Conservation (phyloP, 208 protist genomes). For the Crithidia acanthocephali region DNA sequence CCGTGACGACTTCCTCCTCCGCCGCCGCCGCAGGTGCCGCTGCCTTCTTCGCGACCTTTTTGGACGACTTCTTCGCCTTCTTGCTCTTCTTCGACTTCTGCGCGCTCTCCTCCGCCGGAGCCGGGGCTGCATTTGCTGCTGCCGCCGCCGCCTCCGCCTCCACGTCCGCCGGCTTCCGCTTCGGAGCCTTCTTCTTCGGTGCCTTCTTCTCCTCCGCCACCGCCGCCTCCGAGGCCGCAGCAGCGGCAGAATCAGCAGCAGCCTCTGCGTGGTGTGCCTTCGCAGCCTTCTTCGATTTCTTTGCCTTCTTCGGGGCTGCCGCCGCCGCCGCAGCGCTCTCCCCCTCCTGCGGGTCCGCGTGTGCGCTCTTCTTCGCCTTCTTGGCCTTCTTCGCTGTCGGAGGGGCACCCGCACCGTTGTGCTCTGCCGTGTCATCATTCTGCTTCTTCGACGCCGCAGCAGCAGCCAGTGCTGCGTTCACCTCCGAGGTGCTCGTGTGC, state of each 20-base stretch:
- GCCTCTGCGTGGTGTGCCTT: not conserved
- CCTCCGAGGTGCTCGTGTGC: not conserved
- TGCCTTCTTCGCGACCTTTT: not conserved
- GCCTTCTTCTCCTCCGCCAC: not conserved
- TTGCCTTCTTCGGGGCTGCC: not conserved
- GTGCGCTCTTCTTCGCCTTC: not conserved
- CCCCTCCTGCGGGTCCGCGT: not conserved
- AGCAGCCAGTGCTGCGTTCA: not conserved
- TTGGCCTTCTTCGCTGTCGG: no score
- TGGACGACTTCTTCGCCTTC: not conserved
- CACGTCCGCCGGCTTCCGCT: not conserved
- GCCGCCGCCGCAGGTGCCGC: not conserved
- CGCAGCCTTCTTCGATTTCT: not conserved
- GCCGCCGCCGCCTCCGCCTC: not conserved
- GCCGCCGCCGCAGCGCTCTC: not conserved
- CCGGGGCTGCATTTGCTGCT: not conserved
- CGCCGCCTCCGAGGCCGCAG: not conserved
- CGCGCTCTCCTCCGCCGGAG: not conserved
- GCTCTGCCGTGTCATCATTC: no score
- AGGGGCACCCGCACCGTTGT: no score
- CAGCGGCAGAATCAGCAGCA: not conserved
- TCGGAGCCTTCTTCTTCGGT: constrained; percentile 3
- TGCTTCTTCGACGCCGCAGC: no score
- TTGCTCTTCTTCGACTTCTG: constrained; percentile 2
- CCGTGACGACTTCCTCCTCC: not conserved